Evolutionary conservation across 192 early-diverging fungal genomes (phyloP).

Genomic region (Piromyces finnis): DNA sequence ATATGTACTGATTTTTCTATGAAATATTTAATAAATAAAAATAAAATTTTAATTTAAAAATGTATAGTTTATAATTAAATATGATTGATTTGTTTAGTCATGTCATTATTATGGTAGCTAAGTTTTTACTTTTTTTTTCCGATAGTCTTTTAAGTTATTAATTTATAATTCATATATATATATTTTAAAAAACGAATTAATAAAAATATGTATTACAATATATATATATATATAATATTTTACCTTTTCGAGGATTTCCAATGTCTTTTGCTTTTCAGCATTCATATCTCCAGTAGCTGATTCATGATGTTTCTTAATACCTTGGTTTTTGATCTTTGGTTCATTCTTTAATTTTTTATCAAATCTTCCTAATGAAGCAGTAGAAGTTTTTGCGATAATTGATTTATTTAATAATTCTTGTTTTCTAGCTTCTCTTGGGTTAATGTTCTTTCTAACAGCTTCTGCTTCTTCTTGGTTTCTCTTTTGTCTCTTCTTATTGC

Average conservation of each 20-base stretch:
- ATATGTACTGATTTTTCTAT: too few species aligned
- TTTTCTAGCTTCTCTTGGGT: constrained; percentile 40
- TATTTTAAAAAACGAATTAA: too few species aligned
- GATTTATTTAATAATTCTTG: constrained; percentile 52
- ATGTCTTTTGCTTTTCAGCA: constrained; percentile 42
- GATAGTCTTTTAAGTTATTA: not conserved
- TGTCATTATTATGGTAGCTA: too few species aligned
- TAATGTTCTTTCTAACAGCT: constrained; percentile 24
- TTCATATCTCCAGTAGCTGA: not conserved
- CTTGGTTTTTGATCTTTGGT: constrained; percentile 55
- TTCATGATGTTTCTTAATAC: not conserved
- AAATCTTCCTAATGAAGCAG: constrained; percentile 85
- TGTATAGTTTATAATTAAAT: too few species aligned
- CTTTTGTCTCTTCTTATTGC: constrained; percentile 71
- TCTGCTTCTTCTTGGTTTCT: constrained; percentile 72
- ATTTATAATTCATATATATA: too few species aligned
- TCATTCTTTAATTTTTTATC: constrained; percentile 67
- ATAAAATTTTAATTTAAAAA: too few species aligned
- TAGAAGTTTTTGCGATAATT: constrained; percentile 58
- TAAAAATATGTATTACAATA: too few species aligned
- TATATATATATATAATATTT: too few species aligned
- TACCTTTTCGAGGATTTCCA: constrained; percentile 51
- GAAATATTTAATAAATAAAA: too few species aligned
- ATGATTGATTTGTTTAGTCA: too few species aligned
- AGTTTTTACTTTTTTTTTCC: not conserved